A percentile compares a stretch with the other conserved stretches of the same genome.
phyloP scores from a whole-genome alignment of 2,329 filamentous ascomycete species.

The Sarocladiaceae sp. region DNA sequence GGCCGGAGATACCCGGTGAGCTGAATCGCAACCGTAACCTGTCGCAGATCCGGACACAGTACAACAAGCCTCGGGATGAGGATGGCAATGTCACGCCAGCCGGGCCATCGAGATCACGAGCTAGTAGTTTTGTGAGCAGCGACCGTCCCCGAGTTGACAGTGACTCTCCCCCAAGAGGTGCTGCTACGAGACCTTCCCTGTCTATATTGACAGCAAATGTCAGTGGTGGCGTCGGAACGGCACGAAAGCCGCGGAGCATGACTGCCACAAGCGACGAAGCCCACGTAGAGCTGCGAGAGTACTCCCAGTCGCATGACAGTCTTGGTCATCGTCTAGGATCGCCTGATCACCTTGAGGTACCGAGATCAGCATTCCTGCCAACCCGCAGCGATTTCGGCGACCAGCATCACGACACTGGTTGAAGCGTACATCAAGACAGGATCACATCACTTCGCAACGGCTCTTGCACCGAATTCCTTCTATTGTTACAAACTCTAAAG shows the following conservation, averaged over 20 bases:
- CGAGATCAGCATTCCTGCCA: background rate
- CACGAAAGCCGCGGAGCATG: background rate
- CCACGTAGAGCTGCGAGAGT: background rate
- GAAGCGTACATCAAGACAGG: background rate
- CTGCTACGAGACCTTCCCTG: background rate
- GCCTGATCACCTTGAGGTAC: background rate
- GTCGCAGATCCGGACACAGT: constrained; percentile 1
- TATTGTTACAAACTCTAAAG: too few relatives aligned
- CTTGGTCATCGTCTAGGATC: background rate
- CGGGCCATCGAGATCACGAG: background rate
- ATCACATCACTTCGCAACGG: background rate
- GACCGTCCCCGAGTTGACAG: background rate
- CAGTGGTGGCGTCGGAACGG: background rate
- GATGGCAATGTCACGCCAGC: constrained; percentile 2
- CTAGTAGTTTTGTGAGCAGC: background rate
- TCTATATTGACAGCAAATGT: background rate
- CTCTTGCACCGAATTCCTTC: too few relatives aligned
- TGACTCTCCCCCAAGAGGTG: background rate
- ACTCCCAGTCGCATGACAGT: background rate
- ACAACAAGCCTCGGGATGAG: constrained; percentile 3
- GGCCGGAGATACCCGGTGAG: background rate
- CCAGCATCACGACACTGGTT: background rate
- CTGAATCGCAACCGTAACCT: background rate
- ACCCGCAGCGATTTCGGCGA: background rate
- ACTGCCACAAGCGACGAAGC: background rate